A percentile compares a stretch with the other conserved stretches of the same genome.
Conservation (phyloP, 148 eudicot genomes). For the Camellia sinensis region DNA sequence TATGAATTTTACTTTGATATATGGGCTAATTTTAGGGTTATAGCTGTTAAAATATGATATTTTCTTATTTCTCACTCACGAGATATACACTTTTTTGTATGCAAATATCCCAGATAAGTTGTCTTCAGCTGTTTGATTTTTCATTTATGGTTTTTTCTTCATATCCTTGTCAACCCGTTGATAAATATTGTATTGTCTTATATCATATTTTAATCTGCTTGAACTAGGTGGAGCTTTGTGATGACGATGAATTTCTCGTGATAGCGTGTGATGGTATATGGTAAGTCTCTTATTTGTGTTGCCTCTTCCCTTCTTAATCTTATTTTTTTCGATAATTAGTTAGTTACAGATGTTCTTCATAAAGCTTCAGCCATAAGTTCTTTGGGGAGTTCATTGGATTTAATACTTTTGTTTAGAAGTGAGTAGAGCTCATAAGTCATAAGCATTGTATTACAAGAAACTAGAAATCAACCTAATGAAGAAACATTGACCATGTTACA, state of each 20-base stretch:
- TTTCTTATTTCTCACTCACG: not conserved
- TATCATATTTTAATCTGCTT: not conserved
- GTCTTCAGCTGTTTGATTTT: not conserved
- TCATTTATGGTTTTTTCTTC: not conserved
- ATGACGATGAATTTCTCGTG: slow-evolving; percentile 67
- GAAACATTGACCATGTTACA: no score
- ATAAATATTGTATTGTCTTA: no score
- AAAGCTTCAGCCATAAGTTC: no score
- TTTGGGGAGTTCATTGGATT: no score
- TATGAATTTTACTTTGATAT: no score
- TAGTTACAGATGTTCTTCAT: no score
- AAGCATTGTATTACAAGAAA: no score
- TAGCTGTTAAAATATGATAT: not conserved
- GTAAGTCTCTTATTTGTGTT: slow-evolving; percentile 29
- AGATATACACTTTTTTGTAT: not conserved
- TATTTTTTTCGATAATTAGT: not conserved
- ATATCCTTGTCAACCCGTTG: no score
- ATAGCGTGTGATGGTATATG: slow-evolving; percentile 88
- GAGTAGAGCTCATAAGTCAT: no score
- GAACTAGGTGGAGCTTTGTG: slow-evolving; percentile 61
- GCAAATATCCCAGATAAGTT: not conserved
- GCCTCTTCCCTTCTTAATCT: not conserved
- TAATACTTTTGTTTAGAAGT: no score
- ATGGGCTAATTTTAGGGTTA: no score
- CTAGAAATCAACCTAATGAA: no score